These are phyloP conservation scores for Globisporangium splendens DNA, from an alignment of 352 stramenopile species.

Conservation along the genomic window DNA sequence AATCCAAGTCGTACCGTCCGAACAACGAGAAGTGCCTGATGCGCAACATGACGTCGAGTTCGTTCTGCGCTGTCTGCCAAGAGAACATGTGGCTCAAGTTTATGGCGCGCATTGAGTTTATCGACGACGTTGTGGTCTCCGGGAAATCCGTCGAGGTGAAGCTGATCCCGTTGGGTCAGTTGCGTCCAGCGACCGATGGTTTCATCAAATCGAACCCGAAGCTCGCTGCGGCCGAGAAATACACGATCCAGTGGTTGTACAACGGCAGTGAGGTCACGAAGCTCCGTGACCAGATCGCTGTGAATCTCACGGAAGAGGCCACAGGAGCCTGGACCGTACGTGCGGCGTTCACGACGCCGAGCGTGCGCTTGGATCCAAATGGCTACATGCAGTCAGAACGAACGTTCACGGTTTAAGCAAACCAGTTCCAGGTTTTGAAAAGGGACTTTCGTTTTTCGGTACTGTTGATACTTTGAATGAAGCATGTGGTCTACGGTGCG, in stretches of 20 bases:
- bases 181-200: constrained; percentile 19
- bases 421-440: too few relatives aligned
- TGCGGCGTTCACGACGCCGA: constrained; percentile 24
- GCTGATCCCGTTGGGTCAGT: constrained; percentile 29
- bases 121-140: constrained; percentile 22
- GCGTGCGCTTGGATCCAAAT: constrained; percentile 25
- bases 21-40: constrained; percentile 36
- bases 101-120: constrained; percentile 28
- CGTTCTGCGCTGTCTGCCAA: constrained; percentile 36
- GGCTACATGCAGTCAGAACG: constrained; percentile 21
- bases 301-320: background rate
- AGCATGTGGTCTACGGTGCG: too few relatives aligned
- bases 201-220: constrained; percentile 23
- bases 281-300: constrained; percentile 14
- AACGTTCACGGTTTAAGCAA: constrained; percentile 14
- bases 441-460: too few relatives aligned
- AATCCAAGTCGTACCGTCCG: constrained; percentile 25
- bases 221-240: constrained; percentile 22
- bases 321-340: constrained; percentile 18
- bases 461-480: too few relatives aligned
- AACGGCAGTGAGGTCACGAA: constrained; percentile 12
- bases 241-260: constrained; percentile 24
- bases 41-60: constrained; percentile 34
- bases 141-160: constrained; percentile 17
- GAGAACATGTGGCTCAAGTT: constrained; percentile 40